Evolutionary conservation across 345 rosid species (phyloP).

Genomic region (Acer yangbiense): DNA sequence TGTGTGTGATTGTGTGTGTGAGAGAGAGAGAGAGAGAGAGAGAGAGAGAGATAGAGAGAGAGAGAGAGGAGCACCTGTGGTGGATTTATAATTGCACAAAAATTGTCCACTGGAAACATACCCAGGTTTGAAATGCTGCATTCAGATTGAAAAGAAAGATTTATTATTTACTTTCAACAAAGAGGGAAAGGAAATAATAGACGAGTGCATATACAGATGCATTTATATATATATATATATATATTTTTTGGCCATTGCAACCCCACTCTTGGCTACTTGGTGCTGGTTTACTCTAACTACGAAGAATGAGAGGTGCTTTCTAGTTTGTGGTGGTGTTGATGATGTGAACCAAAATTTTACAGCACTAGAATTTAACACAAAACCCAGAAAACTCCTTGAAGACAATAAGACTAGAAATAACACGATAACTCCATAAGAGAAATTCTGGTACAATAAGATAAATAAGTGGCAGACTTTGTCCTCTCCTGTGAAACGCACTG

Average conservation of each 20-base stretch:
- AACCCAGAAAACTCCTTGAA: too few species aligned
- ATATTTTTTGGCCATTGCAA: background rate
- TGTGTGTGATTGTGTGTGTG: too few species aligned
- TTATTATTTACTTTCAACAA: conserved; percentile 8
- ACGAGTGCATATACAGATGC: background rate
- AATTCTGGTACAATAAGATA: too few species aligned
- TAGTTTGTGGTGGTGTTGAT: background rate
- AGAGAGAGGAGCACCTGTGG: conserved; percentile 68
- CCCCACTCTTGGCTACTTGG: background rate
- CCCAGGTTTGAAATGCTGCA: conserved; percentile 98
- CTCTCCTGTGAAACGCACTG: too few species aligned
- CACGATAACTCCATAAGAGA: too few species aligned
- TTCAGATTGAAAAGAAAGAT: conserved; percentile 17
- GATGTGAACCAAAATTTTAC: too few species aligned
- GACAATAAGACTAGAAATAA: too few species aligned
- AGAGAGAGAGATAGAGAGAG: conserved; percentile 19
- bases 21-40: conserved; percentile 24
- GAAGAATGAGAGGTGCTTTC: background rate
- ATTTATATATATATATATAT: background rate
- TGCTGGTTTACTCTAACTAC: background rate
- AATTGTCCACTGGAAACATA: conserved; percentile 96
- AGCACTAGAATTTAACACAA: too few species aligned
- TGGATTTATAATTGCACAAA: conserved; percentile 94
- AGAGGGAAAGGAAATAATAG: background rate
- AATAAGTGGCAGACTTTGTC: too few species aligned